Conservation (phyloP, 2,329 filamentous ascomycete species). For the Tothia fuscella region DNA sequence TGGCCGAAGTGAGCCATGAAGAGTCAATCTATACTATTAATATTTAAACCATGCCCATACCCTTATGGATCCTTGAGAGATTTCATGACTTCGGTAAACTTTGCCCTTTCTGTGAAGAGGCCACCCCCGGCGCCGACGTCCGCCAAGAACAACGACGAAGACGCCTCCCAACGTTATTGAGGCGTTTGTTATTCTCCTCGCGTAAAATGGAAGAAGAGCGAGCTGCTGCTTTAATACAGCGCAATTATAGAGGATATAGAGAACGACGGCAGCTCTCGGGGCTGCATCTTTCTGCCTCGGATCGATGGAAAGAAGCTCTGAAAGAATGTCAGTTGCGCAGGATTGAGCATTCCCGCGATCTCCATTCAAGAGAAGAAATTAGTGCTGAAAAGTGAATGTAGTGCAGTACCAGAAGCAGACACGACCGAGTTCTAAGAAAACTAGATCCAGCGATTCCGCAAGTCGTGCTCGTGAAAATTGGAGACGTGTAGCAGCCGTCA, state of each 20-base stretch:
- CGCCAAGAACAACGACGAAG: neutral
- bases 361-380: too few relatives aligned
- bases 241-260: conserved; percentile 67
- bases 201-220: conserved; percentile 3
- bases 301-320: conserved; percentile 53
- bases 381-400: neutral
- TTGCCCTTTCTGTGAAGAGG: too few relatives aligned
- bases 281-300: conserved; percentile 54
- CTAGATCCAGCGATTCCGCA: conserved; percentile 20
- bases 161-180: neutral
- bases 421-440: conserved; percentile 28
- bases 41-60: neutral
- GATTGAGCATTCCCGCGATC: too few relatives aligned
- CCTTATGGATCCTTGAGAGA: neutral
- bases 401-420: conserved; percentile 44
- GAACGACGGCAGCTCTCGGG: conserved; percentile 59
- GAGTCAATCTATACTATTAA: too few relatives aligned
- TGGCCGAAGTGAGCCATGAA: too few relatives aligned
- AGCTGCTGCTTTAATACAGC: conserved; percentile 29
- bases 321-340: neutral
- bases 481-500: conserved; percentile 61
- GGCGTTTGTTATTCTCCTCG: neutral
- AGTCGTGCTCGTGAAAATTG: conserved; percentile 53
- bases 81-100: too few relatives aligned
- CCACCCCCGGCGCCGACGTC: neutral